Conservation (phyloP, 148 eudicot species). For the Chenopodium album region DNA sequence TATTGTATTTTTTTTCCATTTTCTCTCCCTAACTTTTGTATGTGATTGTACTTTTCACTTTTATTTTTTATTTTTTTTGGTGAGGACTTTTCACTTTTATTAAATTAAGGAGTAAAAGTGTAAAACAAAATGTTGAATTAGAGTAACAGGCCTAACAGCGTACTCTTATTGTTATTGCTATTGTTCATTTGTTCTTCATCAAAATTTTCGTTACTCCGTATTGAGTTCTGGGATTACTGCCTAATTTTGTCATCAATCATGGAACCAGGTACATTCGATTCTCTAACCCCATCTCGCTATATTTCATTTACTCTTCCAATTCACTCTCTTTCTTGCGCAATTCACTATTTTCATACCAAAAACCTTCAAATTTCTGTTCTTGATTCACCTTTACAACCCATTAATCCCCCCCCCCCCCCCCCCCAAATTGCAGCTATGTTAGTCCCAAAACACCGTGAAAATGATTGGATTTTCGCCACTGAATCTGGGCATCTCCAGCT, state of each 20-base stretch:
- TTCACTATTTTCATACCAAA: constrained; percentile 30
- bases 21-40: too few relatives aligned
- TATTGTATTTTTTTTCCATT: too few relatives aligned
- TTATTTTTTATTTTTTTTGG: too few relatives aligned
- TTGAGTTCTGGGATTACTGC: too few relatives aligned
- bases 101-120: too few relatives aligned
- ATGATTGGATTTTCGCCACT: constrained; percentile 84
- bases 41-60: too few relatives aligned
- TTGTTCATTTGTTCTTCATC: too few relatives aligned
- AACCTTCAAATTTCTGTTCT: constrained; percentile 67
- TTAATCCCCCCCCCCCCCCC: constrained; percentile 19
- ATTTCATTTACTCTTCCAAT: constrained; percentile 66
- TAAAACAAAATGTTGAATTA: too few relatives aligned
- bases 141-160: too few relatives aligned
- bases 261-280: constrained; percentile 46
- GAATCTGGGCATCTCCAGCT: constrained; percentile 73
- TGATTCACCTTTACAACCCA: constrained; percentile 57
- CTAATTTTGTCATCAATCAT: constrained; percentile 21
- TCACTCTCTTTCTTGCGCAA: constrained; percentile 19
- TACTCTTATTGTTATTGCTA: too few relatives aligned
- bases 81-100: too few relatives aligned
- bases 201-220: too few relatives aligned
- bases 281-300: constrained; percentile 61
- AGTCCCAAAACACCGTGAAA: constrained; percentile 67
- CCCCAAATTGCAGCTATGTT: constrained; percentile 59